These are phyloP conservation scores for Cyclocybe cylindracea DNA, from an alignment of 768 basidiomycete genomes.

Conservation along the genomic window DNA sequence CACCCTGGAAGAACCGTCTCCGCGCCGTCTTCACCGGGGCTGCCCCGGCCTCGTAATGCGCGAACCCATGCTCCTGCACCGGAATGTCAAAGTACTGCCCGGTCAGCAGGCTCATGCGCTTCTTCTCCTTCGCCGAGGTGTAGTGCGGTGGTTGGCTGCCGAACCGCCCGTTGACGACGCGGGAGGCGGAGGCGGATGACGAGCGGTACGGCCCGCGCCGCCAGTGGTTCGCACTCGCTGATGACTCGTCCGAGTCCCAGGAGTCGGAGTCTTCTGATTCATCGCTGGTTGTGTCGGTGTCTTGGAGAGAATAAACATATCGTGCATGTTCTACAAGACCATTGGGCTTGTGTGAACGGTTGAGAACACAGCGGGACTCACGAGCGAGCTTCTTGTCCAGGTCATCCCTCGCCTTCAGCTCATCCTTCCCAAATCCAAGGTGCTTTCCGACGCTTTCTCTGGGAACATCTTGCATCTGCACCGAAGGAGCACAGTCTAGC, in stretches of 20 bases:
- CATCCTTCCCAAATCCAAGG: constrained; percentile 54
- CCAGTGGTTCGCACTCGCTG: constrained; percentile 17
- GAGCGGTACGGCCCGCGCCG: constrained; percentile 20
- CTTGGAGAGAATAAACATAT: constrained; percentile 63
- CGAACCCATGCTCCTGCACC: constrained; percentile 41
- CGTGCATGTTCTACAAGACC: constrained; percentile 57
- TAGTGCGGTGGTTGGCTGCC: constrained; percentile 17
- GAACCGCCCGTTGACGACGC: constrained; percentile 14
- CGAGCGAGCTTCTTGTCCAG: constrained; percentile 73
- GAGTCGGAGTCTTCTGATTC: constrained; percentile 48
- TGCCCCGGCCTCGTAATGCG: constrained; percentile 39
- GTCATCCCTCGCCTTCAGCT: constrained; percentile 55
- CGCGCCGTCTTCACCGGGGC: constrained; percentile 32
- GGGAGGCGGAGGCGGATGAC: constrained; percentile 9
- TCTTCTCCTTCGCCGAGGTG: constrained; percentile 34
- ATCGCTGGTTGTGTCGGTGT: constrained; percentile 41
- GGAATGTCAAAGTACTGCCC: constrained; percentile 58
- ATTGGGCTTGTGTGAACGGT: neutral
- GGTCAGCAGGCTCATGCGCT: constrained; percentile 71
- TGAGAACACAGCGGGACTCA: constrained; percentile 35
- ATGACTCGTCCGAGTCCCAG: constrained; percentile 47
- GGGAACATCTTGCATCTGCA: constrained; percentile 84
- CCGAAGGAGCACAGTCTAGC: constrained; percentile 72
- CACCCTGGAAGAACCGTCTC: constrained; percentile 62
- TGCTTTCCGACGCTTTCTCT: constrained; percentile 65